A percentile compares a stretch with the other conserved stretches of the same genome.
phyloP scores from a whole-genome alignment of 2,329 filamentous ascomycete species.

The Neoascochyta sp. region DNA sequence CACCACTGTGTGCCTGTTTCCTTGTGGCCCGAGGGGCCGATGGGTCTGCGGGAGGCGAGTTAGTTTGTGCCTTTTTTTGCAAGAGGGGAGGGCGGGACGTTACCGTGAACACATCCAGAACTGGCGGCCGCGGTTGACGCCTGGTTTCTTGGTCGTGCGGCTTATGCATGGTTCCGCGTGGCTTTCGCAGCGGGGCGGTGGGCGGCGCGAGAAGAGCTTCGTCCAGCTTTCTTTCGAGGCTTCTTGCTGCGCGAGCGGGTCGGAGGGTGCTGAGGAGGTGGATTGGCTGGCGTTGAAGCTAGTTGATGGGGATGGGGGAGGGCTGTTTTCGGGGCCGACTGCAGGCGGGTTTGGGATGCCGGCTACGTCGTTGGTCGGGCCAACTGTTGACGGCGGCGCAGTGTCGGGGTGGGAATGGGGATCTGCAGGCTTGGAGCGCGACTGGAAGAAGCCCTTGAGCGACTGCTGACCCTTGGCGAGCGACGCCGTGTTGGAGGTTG shows the following conservation, averaged over 20 bases:
- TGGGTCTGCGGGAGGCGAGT: conserved; percentile 50
- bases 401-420: conserved; percentile 3
- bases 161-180: conserved; percentile 84
- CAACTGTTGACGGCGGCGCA: conserved; percentile 3
- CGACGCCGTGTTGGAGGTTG: conserved; percentile 18
- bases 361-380: conserved; percentile 2
- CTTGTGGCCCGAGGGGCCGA: conserved; percentile 81
- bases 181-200: conserved; percentile 71
- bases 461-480: conserved; percentile 55
- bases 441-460: conserved; percentile 70
- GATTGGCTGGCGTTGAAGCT: conserved; percentile 3
- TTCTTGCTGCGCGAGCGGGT: conserved; percentile 52
- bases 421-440: conserved; percentile 33
- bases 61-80: conserved; percentile 1
- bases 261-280: conserved; percentile 11
- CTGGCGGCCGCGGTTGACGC: conserved; percentile 68
- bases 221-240: conserved; percentile 75
- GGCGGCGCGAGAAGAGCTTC: conserved; percentile 72
- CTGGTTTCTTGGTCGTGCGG: conserved; percentile 81
- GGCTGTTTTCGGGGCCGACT: conserved; percentile 2
- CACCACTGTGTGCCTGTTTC: conserved; percentile 83
- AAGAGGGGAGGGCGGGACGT: conserved; percentile 13
- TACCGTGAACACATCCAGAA: conserved; percentile 68
- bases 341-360: conserved; percentile 3
- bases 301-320: conserved; percentile 4